Evolutionary conservation across 192 early-diverging fungal species (phyloP).

Genomic region (Backusella westeae): DNA sequence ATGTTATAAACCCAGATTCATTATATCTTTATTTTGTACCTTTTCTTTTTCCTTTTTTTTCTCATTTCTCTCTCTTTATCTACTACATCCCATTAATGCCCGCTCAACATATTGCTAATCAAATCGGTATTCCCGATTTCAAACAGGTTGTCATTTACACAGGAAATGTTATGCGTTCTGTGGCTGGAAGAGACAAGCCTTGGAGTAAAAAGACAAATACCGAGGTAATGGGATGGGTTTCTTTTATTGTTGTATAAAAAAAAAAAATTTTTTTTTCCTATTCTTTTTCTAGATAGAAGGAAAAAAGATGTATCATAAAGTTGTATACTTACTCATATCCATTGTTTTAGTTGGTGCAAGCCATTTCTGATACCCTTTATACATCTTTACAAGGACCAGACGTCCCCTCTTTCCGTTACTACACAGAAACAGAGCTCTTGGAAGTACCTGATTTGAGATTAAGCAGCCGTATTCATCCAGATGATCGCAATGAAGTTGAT

Average conservation of each 20-base stretch:
- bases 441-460: constrained; percentile 42
- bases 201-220: constrained; percentile 45
- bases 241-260: not conserved
- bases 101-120: constrained; percentile 12
- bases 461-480: constrained; percentile 36
- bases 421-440: constrained; percentile 36
- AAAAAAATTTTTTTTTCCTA: not conserved
- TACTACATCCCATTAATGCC: constrained; percentile 13
- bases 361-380: constrained; percentile 45
- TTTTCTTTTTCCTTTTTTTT: not conserved
- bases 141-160: constrained; percentile 48
- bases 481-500: constrained; percentile 30
- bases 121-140: constrained; percentile 26
- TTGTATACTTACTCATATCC: not conserved
- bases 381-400: constrained; percentile 33
- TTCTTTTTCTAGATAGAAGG: not conserved
- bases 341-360: constrained; percentile 40
- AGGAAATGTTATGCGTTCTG: constrained; percentile 50
- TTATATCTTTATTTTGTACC: not conserved
- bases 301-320: not conserved
- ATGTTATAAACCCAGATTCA: not conserved
- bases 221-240: constrained; percentile 36
- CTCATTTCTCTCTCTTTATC: not conserved
- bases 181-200: constrained; percentile 37
- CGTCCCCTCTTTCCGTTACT: constrained; percentile 40